Base-by-base conservation (phyloP, 768 basidiomycete species). In the Lactifluus rugatus region DNA sequence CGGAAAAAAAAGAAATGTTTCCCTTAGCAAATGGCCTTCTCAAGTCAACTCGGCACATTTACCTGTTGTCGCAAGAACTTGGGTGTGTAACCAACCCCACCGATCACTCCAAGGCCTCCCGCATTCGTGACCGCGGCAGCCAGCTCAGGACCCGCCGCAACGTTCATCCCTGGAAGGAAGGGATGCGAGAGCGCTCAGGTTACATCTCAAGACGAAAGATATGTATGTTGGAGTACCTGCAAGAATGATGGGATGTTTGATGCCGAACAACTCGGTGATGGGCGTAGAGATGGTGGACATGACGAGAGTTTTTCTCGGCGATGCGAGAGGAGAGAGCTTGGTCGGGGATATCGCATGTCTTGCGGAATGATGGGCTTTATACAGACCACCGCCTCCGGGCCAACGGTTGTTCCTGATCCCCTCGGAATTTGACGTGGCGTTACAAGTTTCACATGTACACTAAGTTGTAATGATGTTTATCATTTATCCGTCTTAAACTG, bases 81-180 rank as follows among this genome's bases (percentile, higher is more conserved):
- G 21, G 88, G 88, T 2, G 91, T 90, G 68, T 87, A 93, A 0
- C 89, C 89, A 32, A 87, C 76, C 54, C 93, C 93, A 37, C 93
- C 93, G 60, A 97, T 91, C 52, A 95, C 91, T 62, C 93, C 93
- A 44, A 96, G 65, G 52, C 93, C 93, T 48, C 93, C 93, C 26
- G 92, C 93, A 66, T 95, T 96, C 45, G 90, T 91, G 57, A 95
- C 93, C 39, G 90, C 93, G 41, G 93, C 93, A 17, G 92, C 93
- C 25, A 94, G 81, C 70, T 93, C 91, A 17, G 93, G 81, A 23
- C 83, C 83, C 7, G 81, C 81, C 19, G 83, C 81, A 16, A 83
- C 81, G 62, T 83, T 83, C 81, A 82, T 83, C 31, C 83, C 79
- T 79, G 63, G 54, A n/a, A n/a, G 5, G 19, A 26, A 37, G 11